Evolutionary conservation across 345 rosid genomes (phyloP), one percentile per base, ranked within the genome.

Genomic region (Salix purpurea): DNA sequence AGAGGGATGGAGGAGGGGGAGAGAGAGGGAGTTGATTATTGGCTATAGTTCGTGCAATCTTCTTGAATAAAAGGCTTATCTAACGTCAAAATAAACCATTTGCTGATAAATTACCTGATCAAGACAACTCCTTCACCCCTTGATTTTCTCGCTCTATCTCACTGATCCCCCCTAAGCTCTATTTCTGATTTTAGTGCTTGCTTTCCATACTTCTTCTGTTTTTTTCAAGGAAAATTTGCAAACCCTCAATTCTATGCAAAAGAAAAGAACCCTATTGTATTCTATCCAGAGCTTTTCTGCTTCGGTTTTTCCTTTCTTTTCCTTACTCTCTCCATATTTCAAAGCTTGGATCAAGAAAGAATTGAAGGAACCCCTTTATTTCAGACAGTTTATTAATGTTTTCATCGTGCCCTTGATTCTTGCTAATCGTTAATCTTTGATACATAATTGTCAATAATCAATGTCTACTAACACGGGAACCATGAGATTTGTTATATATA

Each of bases 71-170:
- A 73, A 5, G 71, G 67, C 46, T 76, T 58, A 46, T 58, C 60
- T n/a, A 74, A 58, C 71, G 78, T 83, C 74, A 66, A 81, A 73
- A 79, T 76, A 65, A 78, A 72, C 66, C 39, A 71, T 78, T 48
- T 34, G 76, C 61, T 30, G 75, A 72, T 81, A 67, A 70, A 61
- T 36, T 36, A 36, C 26, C 71, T 83, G 79, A 79, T 64, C 83
- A 84, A 36, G 85, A 78, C 86, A 77, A 79, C 69, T 76, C 82
- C 69, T 79, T 12, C 67, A 44, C 71, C 74, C 50, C 65, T 82
- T 80, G 79, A 74, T 77, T 71, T 67, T 48, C 74, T 73, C 50
- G 6, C 23, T 23, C 23, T 48, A 18, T 30, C 48, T 5, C 18
- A 8, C 42, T 2, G 8, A 37, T 1, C 21, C 14, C 18, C 60